phyloP scores from a whole-genome alignment of 75 land plant genomes.

The Selaginella tamariscina region DNA sequence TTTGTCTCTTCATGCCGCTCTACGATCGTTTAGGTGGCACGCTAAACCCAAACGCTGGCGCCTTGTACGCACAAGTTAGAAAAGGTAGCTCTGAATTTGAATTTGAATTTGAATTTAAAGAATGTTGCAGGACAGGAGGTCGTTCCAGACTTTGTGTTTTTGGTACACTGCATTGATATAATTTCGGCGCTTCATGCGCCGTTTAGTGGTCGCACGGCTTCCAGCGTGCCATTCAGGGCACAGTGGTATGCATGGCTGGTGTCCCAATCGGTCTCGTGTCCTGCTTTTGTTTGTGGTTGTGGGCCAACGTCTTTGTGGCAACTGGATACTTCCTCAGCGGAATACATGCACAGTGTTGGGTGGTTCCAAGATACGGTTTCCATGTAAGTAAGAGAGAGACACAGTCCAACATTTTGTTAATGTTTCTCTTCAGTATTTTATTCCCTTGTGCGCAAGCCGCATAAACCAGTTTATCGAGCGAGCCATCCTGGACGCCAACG shows the following conservation, averaged over 20 bases:
- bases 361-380: constrained; percentile 70
- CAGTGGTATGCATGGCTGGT: constrained; percentile 26
- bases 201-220: constrained; percentile 35
- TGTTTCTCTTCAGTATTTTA: constrained; percentile 56
- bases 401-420: not conserved
- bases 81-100: constrained; percentile 22
- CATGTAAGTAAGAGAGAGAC: constrained; percentile 32
- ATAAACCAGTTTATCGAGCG: constrained; percentile 70
- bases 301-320: constrained; percentile 42
- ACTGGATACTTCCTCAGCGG: constrained; percentile 37
- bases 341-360: constrained; percentile 53
- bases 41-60: constrained; percentile 42
- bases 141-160: constrained; percentile 78
- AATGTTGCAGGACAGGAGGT: constrained; percentile 33
- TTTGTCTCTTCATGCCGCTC: constrained; percentile 91
- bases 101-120: not conserved
- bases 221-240: constrained; percentile 30
- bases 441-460: constrained; percentile 68
- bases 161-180: constrained; percentile 67
- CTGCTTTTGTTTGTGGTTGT: constrained; percentile 42
- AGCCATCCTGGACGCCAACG: constrained; percentile 79
- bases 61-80: constrained; percentile 31
- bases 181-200: constrained; percentile 42
- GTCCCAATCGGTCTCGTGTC: constrained; percentile 31
- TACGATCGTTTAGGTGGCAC: constrained; percentile 69